A percentile compares a stretch with the other conserved stretches of the same genome.
These are phyloP conservation scores for Hanseniaspora meyeri DNA, from an alignment of 805 yeast genomes.

Conservation along the genomic window DNA sequence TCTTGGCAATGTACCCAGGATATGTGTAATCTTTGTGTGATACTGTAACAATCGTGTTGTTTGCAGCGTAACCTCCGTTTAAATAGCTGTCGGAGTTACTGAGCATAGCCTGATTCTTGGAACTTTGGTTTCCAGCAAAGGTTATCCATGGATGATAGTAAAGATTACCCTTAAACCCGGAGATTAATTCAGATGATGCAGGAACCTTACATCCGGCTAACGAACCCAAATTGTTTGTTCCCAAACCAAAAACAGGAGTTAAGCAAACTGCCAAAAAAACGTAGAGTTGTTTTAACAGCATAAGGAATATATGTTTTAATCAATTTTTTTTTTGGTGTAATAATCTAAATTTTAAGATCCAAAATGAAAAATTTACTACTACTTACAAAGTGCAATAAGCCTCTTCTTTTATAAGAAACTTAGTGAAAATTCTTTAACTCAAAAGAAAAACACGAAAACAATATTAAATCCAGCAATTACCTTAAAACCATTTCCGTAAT, in stretches of 20 bases:
- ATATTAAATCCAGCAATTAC: too few relatives aligned
- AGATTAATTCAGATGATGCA: not conserved
- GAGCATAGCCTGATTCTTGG: not conserved
- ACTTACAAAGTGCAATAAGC: too few relatives aligned
- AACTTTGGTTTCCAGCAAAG: not conserved
- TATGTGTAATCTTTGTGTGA: not conserved
- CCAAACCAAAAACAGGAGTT: not conserved
- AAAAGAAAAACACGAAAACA: too few relatives aligned
- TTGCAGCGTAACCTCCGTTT: not conserved
- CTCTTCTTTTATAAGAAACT: too few relatives aligned
- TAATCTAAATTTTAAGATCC: too few relatives aligned
- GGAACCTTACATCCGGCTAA: not conserved
- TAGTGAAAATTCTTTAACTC: too few relatives aligned
- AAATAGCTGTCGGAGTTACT: not conserved
- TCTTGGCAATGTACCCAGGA: not conserved
- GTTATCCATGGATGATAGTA: not conserved
- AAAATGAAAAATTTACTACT: too few relatives aligned
- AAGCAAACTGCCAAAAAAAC: not conserved
- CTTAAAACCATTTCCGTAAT: too few relatives aligned
- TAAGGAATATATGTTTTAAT: too few relatives aligned
- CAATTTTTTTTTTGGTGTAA: too few relatives aligned
- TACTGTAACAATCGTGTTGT: not conserved
- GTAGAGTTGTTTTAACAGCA: not conserved
- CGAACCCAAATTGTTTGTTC: not conserved
- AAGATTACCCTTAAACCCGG: not conserved